Conservation (phyloP, 83 land plant genomes). For the Picea abies region DNA sequence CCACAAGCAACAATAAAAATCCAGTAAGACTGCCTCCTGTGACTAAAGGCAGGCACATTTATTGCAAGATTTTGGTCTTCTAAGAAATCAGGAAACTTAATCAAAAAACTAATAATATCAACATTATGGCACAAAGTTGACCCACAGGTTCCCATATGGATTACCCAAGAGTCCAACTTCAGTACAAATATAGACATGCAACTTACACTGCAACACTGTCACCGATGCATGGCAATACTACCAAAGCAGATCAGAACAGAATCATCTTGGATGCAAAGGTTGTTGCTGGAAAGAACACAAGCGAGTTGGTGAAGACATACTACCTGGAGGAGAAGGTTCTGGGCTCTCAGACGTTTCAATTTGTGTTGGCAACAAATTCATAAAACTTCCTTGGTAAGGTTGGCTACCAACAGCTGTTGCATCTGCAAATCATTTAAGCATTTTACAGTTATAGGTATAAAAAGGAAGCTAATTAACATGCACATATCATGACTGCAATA, state of each 20-base stretch:
- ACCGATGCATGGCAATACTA: not conserved
- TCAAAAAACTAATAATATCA: constrained; percentile 10
- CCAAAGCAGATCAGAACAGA: not conserved
- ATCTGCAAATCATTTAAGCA: constrained; percentile 26
- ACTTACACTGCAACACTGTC: not conserved
- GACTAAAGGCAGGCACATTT: constrained; percentile 13
- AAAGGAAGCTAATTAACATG: not conserved
- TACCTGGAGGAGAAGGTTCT: constrained; percentile 54
- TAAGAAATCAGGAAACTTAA: constrained; percentile 10
- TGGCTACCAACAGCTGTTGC: constrained; percentile 39
- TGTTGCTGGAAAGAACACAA: not conserved
- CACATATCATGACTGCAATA: not conserved
- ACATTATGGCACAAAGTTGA: constrained; percentile 16
- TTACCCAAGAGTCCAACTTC: constrained; percentile 18
- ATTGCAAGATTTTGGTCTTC: constrained; percentile 13
- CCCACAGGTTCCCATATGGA: constrained; percentile 13
- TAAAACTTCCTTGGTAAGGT: constrained; percentile 69
- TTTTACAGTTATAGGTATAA: not conserved
- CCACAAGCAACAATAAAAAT: not conserved
- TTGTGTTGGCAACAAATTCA: constrained; percentile 65
- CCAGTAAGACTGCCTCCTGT: constrained; percentile 12
- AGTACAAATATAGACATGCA: constrained; percentile 6
- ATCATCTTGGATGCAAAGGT: constrained; percentile 5
- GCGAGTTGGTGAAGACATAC: constrained; percentile 36
- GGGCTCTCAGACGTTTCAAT: constrained; percentile 58